These are phyloP conservation scores for Penicillium sp. DNA, from an alignment of 2,329 filamentous ascomycete species.

Conservation along the genomic window DNA sequence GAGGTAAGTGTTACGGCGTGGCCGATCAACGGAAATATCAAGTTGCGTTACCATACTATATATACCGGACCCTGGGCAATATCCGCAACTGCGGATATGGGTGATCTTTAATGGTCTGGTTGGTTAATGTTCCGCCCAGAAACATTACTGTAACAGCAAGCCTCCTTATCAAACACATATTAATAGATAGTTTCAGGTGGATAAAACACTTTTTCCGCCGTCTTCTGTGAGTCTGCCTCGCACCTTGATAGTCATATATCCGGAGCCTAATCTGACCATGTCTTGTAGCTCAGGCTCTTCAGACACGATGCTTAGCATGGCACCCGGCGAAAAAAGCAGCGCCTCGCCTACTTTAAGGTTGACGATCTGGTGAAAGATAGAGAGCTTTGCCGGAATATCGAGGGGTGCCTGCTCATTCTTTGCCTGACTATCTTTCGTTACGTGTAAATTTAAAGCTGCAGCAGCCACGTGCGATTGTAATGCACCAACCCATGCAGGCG, in stretches of 20 bases:
- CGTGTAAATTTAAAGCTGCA: background rate
- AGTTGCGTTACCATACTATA: too few relatives aligned
- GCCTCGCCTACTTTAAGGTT: background rate
- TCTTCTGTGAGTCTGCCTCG: background rate
- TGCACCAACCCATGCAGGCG: conserved; percentile 55
- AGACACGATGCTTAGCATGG: background rate
- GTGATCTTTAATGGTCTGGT: too few relatives aligned
- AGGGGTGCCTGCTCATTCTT: background rate
- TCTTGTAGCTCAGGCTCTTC: background rate
- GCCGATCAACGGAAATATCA: too few relatives aligned
- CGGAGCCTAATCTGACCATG: background rate
- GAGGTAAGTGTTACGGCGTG: too few relatives aligned
- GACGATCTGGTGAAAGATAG: background rate
- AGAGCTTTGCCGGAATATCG: background rate
- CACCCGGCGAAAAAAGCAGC: background rate
- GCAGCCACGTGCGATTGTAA: conserved; percentile 46
- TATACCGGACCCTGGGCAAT: too few relatives aligned
- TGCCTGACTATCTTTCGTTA: background rate
- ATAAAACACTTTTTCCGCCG: conserved; percentile 1
- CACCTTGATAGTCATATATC: conserved; percentile 1
- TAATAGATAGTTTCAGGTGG: background rate
- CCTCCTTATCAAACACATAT: too few relatives aligned
- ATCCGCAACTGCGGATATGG: too few relatives aligned
- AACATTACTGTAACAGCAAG: too few relatives aligned
- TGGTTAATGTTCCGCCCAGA: too few relatives aligned